These are phyloP conservation scores for Microstroma glucosiphilum DNA, from an alignment of 1,284 basidiomycete genomes.

Conservation along the genomic window DNA sequence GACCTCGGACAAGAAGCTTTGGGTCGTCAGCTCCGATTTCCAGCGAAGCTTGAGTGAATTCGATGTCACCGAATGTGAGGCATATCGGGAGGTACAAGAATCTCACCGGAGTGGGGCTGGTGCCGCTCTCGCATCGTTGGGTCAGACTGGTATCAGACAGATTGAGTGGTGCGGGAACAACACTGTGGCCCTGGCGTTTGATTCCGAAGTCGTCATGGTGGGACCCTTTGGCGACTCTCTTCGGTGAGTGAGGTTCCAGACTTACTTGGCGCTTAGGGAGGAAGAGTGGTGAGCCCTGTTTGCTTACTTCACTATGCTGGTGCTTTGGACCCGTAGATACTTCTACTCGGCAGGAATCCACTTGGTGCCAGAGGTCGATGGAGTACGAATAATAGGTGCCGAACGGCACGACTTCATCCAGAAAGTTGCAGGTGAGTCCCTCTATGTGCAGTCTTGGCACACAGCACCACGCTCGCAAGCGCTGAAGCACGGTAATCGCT, in stretches of 20 bases:
- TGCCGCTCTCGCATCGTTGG: conserved; percentile 21
- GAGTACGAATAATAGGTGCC: conserved; percentile 71
- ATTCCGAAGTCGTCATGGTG: conserved; percentile 70
- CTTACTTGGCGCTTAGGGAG: too few species aligned
- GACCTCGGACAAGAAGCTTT: conserved; percentile 66
- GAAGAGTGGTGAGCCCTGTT: too few species aligned
- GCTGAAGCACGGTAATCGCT: too few species aligned
- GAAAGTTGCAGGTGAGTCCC: conserved; percentile 58
- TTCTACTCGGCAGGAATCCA: conserved; percentile 76
- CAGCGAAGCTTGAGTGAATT: conserved; percentile 81
- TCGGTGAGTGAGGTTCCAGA: too few species aligned
- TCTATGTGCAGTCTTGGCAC: too few species aligned
- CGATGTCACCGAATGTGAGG: conserved; percentile 47
- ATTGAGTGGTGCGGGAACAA: conserved; percentile 95
- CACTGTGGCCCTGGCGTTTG: conserved; percentile 81
- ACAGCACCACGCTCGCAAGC: conserved; percentile 59
- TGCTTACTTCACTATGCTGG: too few species aligned
- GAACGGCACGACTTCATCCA: conserved; percentile 82
- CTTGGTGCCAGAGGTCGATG: conserved; percentile 78
- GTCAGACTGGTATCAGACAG: conserved; percentile 30
- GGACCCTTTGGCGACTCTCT: conserved; percentile 86
- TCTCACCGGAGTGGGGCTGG: background rate
- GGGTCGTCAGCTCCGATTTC: conserved; percentile 91
- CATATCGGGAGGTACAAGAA: conserved; percentile 12
- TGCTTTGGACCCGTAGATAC: conserved; percentile 54